These are phyloP conservation scores for Melampsora larici-populina DNA, from an alignment of 1,284 basidiomycete species.

Conservation along the genomic window DNA sequence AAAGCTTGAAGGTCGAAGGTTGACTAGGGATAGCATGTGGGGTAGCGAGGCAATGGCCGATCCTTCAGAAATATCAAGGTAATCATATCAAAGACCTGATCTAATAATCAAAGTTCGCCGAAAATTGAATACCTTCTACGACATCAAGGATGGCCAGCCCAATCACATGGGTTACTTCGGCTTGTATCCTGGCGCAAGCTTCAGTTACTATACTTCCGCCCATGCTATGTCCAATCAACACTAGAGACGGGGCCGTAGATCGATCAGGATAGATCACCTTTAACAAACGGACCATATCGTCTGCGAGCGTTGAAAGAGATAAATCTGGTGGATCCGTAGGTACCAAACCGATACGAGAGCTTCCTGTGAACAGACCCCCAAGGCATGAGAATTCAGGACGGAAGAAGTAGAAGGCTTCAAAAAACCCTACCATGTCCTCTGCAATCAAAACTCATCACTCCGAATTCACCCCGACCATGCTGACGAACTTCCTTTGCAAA, in stretches of 20 bases:
- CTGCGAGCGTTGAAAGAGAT: conserved; percentile 66
- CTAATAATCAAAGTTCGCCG: background rate
- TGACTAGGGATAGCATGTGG: conserved; percentile 83
- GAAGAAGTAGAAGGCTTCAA: background rate
- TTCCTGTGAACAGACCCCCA: conserved; percentile 1
- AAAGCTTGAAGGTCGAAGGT: conserved; percentile 78
- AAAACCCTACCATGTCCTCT: conserved; percentile 71
- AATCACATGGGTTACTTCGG: conserved; percentile 66
- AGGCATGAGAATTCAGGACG: background rate
- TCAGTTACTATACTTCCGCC: conserved; percentile 81
- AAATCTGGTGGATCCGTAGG: conserved; percentile 59
- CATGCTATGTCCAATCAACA: conserved; percentile 55
- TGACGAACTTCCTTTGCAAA: conserved; percentile 72
- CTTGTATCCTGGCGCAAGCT: conserved; percentile 65
- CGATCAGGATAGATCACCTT: conserved; percentile 67
- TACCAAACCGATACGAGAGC: background rate
- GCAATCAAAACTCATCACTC: conserved; percentile 78
- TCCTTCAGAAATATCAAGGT: conserved; percentile 51
- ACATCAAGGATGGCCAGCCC: conserved; percentile 91
- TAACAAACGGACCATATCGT: conserved; percentile 69
- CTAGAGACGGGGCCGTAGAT: conserved; percentile 64
- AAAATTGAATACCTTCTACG: conserved; percentile 65
- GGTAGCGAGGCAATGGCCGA: conserved; percentile 89
- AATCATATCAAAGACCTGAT: background rate
- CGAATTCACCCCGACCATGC: conserved; percentile 68